phyloP scores from a whole-genome alignment of 2,329 filamentous ascomycete species.

The Zarea fungicola region DNA sequence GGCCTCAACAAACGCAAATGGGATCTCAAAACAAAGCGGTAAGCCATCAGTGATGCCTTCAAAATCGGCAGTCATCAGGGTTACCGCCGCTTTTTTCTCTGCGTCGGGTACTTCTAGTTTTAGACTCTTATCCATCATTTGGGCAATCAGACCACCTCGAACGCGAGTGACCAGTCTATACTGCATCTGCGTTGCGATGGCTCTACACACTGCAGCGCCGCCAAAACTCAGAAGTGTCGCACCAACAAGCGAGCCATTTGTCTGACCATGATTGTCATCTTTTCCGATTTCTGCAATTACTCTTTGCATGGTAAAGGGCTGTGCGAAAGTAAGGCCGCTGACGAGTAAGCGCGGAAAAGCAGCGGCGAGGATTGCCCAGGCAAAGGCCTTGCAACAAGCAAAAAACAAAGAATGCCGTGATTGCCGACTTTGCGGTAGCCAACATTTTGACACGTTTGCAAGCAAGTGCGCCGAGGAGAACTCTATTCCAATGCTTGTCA shows the following conservation, averaged over 20 bases:
- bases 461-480: background rate
- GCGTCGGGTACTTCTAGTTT: background rate
- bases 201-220: background rate
- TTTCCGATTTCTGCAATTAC: slow-evolving; percentile 13
- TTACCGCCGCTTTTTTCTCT: background rate
- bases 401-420: background rate
- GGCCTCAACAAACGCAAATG: background rate
- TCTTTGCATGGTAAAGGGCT: background rate
- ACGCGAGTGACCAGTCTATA: background rate
- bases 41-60: background rate
- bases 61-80: background rate
- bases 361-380: slow-evolving; percentile 7
- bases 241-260: background rate
- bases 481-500: background rate
- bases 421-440: background rate
- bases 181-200: background rate
- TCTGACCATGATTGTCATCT: slow-evolving; percentile 15
- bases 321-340: background rate
- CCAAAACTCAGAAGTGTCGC: background rate
- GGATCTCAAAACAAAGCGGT: background rate
- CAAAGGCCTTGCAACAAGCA: slow-evolving; percentile 20
- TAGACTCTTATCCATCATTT: background rate
- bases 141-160: background rate
- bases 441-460: background rate
- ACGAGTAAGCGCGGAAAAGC: background rate